A percentile compares a stretch with the other conserved stretches of the same genome.
These are phyloP conservation scores for Capsicum pubescens DNA, from an alignment of 257 asterid species.

Conservation along the genomic window DNA sequence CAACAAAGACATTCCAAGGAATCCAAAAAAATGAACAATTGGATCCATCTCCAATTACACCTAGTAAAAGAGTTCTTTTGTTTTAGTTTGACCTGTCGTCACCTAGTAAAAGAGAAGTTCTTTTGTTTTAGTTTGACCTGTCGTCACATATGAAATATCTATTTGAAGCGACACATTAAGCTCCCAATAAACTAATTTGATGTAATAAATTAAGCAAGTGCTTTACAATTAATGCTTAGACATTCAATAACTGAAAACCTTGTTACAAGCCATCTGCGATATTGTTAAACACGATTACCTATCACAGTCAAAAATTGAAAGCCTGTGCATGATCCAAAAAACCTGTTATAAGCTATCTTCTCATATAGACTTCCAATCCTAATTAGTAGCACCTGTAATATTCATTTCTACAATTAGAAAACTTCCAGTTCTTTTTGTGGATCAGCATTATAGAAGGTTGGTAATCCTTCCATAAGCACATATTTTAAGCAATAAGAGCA, in stretches of 20 bases:
- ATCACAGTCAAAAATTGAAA: not conserved
- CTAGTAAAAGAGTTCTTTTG: no score
- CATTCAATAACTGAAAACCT: not conserved
- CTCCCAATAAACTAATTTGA: not conserved
- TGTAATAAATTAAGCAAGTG: not conserved
- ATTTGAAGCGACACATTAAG: not conserved
- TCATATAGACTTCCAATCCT: not conserved
- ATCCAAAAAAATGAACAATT: no score
- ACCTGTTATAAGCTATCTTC: not conserved
- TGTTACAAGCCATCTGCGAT: constrained; percentile 1
- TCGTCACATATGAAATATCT: no score
- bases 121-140: no score
- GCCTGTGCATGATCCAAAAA: not conserved
- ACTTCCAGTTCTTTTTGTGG: not conserved
- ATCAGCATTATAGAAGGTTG: constrained; percentile 18
- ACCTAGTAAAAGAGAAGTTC: no score
- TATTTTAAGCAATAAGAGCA: not conserved
- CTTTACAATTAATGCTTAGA: not conserved
- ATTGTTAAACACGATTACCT: not conserved
- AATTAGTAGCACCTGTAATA: not conserved
- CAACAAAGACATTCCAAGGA: not conserved
- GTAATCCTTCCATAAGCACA: not conserved
- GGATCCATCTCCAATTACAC: no score
- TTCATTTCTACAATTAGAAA: not conserved
- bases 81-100: no score